A percentile compares a stretch with the other conserved stretches of the same genome.
Evolutionary conservation across 2,329 filamentous ascomycete genomes (phyloP).

Genomic region (Trichoderma oligosporum): DNA sequence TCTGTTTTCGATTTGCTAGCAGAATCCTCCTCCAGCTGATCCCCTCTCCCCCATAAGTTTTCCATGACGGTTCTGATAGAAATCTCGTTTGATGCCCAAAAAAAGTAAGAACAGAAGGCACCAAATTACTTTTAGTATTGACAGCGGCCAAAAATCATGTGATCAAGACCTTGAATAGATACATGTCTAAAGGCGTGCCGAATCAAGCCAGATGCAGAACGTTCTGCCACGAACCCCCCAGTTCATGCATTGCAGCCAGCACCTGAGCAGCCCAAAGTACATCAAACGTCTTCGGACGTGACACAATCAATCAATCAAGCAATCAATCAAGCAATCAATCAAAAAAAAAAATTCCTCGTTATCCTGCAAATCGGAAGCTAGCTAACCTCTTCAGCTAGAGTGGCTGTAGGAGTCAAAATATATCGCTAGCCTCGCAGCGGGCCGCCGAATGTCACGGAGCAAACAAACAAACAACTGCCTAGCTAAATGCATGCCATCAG

Average conservation of each 20-base stretch:
- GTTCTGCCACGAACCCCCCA: slow-evolving; percentile 13
- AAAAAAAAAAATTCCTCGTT: not conserved
- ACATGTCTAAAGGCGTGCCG: not conserved
- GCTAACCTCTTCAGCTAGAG: slow-evolving; percentile 16
- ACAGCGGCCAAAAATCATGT: slow-evolving; percentile 24
- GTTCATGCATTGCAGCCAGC: slow-evolving; percentile 8
- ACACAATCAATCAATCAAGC: too few relatives aligned
- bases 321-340: too few relatives aligned
- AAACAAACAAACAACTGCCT: slow-evolving; percentile 4
- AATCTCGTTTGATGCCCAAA: not conserved
- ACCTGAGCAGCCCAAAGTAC: slow-evolving; percentile 4
- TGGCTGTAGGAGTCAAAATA: slow-evolving; percentile 1
- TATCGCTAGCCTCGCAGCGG: not conserved
- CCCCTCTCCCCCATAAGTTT: not conserved
- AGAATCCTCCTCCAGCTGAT: not conserved
- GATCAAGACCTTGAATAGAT: slow-evolving; percentile 16
- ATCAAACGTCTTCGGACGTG: slow-evolving; percentile 3
- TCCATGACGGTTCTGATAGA: not conserved
- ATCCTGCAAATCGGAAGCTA: not conserved
- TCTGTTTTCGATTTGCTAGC: not conserved
- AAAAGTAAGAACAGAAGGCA: not conserved
- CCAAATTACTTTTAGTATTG: not conserved
- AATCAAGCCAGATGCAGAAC: slow-evolving; percentile 22
- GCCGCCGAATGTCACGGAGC: slow-evolving; percentile 1
- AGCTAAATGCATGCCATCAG: not conserved